These are phyloP conservation scores for Paramyrothecium sp. DNA, from an alignment of 2,329 filamentous ascomycete genomes.

Conservation along the genomic window DNA sequence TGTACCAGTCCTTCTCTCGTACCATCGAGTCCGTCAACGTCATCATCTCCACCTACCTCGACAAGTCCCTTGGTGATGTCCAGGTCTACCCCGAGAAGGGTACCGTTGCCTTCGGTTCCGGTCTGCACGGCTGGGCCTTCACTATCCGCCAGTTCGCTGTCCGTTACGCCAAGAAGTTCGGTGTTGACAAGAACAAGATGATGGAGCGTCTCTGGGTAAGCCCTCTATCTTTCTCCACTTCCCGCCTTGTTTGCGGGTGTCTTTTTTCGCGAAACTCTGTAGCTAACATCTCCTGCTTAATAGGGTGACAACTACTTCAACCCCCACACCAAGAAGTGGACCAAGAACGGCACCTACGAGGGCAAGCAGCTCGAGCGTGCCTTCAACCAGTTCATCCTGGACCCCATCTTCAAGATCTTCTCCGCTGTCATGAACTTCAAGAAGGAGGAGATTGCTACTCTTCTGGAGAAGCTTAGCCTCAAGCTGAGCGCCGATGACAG, in stretches of 20 bases:
- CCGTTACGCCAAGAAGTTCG: conserved; percentile 99
- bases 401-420: conserved; percentile 99
- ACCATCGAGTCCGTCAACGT: conserved; percentile 99
- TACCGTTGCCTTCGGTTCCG: conserved; percentile 98
- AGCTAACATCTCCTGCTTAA: neutral
- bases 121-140: conserved; percentile 99
- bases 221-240: conserved; percentile 9
- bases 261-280: neutral
- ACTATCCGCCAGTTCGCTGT: conserved; percentile 96
- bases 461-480: conserved; percentile 91
- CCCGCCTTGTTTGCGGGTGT: neutral
- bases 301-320: conserved; percentile 99
- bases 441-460: conserved; percentile 81
- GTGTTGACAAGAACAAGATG: conserved; percentile 99
- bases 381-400: conserved; percentile 99
- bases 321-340: conserved; percentile 99
- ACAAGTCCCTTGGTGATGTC: conserved; percentile 95
- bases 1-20: conserved; percentile 99
- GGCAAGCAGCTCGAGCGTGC: conserved; percentile 93
- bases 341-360: conserved; percentile 78
- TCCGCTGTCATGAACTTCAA: conserved; percentile 96
- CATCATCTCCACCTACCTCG: conserved; percentile 98
- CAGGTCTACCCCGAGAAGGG: conserved; percentile 98
- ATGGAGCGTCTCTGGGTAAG: conserved; percentile 98
- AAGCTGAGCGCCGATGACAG: conserved; percentile 86